These are phyloP conservation scores for Azolla pinnata DNA, from an alignment of 75 land plant genomes.

Conservation along the genomic window DNA sequence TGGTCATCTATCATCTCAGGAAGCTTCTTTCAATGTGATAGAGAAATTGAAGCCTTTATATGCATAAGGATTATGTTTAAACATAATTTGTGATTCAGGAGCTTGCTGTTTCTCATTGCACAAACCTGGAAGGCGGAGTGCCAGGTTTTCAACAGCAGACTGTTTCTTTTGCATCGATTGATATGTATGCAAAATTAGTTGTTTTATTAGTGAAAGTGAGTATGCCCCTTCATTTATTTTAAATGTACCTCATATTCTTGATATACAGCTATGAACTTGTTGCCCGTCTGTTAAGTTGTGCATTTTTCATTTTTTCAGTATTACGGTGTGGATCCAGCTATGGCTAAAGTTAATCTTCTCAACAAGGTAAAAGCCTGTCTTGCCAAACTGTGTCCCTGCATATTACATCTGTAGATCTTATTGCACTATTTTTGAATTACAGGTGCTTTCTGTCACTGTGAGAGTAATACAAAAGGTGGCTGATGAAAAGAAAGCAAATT, in stretches of 20 bases:
- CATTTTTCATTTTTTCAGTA: conserved; percentile 33
- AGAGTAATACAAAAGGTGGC: conserved; percentile 70
- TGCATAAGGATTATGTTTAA: not conserved
- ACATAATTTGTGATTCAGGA: conserved; percentile 34
- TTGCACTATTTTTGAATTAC: conserved; percentile 10
- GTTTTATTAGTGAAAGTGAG: conserved; percentile 68
- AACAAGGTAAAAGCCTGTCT: conserved; percentile 76
- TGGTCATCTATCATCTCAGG: too few species aligned
- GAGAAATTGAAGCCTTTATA: not conserved
- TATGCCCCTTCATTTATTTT: conserved; percentile 3
- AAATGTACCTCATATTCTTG: not conserved
- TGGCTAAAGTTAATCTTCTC: conserved; percentile 53
- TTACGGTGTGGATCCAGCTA: conserved; percentile 47
- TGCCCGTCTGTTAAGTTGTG: not conserved
- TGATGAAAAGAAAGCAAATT: conserved; percentile 72
- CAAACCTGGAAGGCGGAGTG: conserved; percentile 36
- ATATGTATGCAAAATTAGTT: conserved; percentile 75
- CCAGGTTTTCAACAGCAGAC: conserved; percentile 36
- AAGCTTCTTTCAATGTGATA: too few species aligned
- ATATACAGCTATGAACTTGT: too few species aligned
- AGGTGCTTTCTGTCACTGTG: conserved; percentile 73
- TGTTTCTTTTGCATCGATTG: conserved; percentile 63
- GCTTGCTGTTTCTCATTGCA: conserved; percentile 62
- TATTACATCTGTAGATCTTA: conserved; percentile 1
- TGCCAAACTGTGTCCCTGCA: not conserved